Conservation (phyloP, 2,329 filamentous ascomycete genomes). For the Beauveria australis region DNA sequence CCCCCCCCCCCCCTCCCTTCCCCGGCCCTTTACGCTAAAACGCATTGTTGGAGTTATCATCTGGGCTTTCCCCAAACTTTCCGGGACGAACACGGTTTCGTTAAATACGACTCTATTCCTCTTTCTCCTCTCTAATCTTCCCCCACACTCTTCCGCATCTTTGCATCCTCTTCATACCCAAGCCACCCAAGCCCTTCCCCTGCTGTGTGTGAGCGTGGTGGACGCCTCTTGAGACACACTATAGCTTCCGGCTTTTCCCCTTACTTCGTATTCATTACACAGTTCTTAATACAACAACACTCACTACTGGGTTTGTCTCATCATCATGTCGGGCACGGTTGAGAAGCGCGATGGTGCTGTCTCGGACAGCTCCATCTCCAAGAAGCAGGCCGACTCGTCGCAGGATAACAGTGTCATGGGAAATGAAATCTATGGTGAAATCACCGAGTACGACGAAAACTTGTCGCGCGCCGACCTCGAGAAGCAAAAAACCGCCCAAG, state of each 20-base stretch:
- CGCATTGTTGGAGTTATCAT: neutral
- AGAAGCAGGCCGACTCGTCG: conserved; percentile 1
- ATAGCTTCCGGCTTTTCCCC: neutral
- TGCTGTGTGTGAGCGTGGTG: neutral
- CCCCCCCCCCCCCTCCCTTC: neutral
- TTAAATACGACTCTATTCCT: conserved; percentile 7
- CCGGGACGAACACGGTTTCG: neutral
- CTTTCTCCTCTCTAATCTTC: neutral
- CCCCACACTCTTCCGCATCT: neutral
- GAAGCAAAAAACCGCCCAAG: conserved; percentile 37
- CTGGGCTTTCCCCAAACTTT: neutral
- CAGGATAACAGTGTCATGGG: conserved; percentile 19
- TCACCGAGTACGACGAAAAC: conserved; percentile 30
- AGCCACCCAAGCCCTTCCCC: too few relatives aligned
- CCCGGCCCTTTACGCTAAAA: neutral
- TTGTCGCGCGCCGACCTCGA: conserved; percentile 31
- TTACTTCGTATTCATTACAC: neutral
- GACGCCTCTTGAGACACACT: neutral
- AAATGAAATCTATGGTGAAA: conserved; percentile 22
- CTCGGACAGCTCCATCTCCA: neutral
- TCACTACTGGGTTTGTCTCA: neutral
- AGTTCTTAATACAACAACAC: conserved; percentile 1
- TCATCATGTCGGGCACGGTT: neutral
- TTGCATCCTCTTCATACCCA: neutral
- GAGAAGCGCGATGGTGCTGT: neutral